phyloP scores from a whole-genome alignment of 257 asterid species.

The Solanum gracilifrons region DNA sequence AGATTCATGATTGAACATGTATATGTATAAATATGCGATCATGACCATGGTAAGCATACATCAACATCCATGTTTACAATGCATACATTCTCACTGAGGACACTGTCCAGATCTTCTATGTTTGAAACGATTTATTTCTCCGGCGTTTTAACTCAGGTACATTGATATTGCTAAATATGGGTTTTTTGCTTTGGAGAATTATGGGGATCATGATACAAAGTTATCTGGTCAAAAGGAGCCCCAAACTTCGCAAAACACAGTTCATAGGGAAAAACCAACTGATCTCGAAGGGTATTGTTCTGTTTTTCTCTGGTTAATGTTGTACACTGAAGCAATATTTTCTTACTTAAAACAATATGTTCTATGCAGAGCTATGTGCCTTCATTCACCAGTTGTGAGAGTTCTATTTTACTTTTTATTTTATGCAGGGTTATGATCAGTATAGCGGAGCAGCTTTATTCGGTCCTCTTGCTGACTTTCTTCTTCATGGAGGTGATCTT shows the following conservation, averaged over 20 bases:
- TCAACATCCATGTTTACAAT: not conserved
- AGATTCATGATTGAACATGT: not conserved
- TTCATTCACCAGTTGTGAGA: not conserved
- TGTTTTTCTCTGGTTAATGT: not conserved
- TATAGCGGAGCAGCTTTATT: slow-evolving; percentile 79
- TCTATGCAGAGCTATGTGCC: not conserved
- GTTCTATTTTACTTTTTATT: slow-evolving; percentile 4
- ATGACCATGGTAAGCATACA: not conserved
- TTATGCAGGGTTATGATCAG: slow-evolving; percentile 62
- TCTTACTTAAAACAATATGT: not conserved
- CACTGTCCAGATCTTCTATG: not conserved
- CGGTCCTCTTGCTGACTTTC: slow-evolving; percentile 76
- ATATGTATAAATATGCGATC: not conserved
- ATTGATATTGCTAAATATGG: slow-evolving; percentile 85
- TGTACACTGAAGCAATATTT: not conserved
- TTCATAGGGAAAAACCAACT: slow-evolving; percentile 37
- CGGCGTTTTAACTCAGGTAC: slow-evolving; percentile 43
- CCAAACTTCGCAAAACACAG: slow-evolving; percentile 10
- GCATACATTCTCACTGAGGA: not conserved
- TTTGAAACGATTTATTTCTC: not conserved
- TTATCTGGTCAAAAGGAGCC: slow-evolving; percentile 30
- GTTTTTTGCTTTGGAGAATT: slow-evolving; percentile 49
- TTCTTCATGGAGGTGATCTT: slow-evolving; percentile 76
- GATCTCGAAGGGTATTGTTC: slow-evolving; percentile 61
- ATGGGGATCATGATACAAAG: slow-evolving; percentile 25